Conservation (phyloP, 2,329 filamentous ascomycete species). For the Hymenoscyphus linearis region DNA sequence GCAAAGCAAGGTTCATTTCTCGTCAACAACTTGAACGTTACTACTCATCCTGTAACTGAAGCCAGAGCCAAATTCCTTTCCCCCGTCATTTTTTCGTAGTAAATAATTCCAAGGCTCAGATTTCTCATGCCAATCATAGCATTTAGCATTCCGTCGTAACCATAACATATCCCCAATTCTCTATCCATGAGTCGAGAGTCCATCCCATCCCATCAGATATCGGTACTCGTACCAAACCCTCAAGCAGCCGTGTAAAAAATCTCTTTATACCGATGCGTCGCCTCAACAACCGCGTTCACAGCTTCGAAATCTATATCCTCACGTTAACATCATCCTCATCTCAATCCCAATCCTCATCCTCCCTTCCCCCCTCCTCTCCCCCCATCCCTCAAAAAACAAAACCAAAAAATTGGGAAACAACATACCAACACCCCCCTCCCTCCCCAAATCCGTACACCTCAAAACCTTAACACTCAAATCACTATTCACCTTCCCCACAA, state of each 20-base stretch:
- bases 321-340: not conserved
- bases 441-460: slow-evolving; percentile 64
- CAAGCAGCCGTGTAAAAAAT: slow-evolving; percentile 61
- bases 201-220: too few relatives aligned
- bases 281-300: slow-evolving; percentile 75
- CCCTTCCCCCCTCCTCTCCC: not conserved
- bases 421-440: slow-evolving; percentile 52
- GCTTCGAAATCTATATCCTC: slow-evolving; percentile 55
- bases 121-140: too few relatives aligned
- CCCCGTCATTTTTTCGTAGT: too few relatives aligned
- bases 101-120: too few relatives aligned
- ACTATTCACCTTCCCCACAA: slow-evolving; percentile 74
- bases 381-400: not conserved
- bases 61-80: too few relatives aligned
- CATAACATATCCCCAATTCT: too few relatives aligned
- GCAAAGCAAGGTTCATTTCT: too few relatives aligned
- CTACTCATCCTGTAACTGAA: too few relatives aligned
- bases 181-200: too few relatives aligned
- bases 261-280: slow-evolving; percentile 72
- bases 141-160: too few relatives aligned
- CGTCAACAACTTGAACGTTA: too few relatives aligned
- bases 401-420: slow-evolving; percentile 26
- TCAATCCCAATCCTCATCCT: not conserved
- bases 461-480: slow-evolving; percentile 69
- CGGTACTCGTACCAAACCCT: too few relatives aligned